These are phyloP conservation scores for Cladosporium colombiae DNA, from an alignment of 2,329 filamentous ascomycete genomes.

Conservation along the genomic window DNA sequence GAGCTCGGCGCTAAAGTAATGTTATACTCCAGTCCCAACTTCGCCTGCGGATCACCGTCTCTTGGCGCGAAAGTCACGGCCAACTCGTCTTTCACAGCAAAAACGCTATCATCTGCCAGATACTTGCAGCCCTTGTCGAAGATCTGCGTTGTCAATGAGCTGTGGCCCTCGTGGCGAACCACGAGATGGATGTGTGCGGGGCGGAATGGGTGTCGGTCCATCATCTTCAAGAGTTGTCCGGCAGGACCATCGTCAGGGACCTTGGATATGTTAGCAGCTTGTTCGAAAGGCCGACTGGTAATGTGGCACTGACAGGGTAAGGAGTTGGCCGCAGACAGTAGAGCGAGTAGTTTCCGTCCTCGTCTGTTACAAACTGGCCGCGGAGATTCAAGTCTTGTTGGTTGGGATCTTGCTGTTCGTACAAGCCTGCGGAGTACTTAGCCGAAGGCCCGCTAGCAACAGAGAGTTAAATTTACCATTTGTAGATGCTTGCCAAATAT, in stretches of 20 bases:
- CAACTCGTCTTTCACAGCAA: conserved; percentile 61
- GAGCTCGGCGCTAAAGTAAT: conserved; percentile 22
- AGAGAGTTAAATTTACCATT: conserved; percentile 47
- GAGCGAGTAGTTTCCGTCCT: conserved; percentile 60
- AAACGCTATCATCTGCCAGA: conserved; percentile 59
- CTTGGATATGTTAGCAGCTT: neutral
- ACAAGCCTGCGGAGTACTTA: conserved; percentile 39
- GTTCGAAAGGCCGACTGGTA: neutral
- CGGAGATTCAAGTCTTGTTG: conserved; percentile 74
- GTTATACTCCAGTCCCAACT: conserved; percentile 26
- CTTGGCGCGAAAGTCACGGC: conserved; percentile 59
- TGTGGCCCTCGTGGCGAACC: conserved; percentile 59
- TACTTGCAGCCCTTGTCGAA: conserved; percentile 68
- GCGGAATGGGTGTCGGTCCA: conserved; percentile 63
- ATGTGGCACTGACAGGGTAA: conserved; percentile 44
- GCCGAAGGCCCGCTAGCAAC: neutral
- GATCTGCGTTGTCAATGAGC: conserved; percentile 73
- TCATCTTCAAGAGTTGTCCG: conserved; percentile 57
- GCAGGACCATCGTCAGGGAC: conserved; percentile 58
- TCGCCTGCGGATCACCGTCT: conserved; percentile 47
- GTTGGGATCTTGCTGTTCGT: conserved; percentile 70
- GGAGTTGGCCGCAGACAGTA: conserved; percentile 47
- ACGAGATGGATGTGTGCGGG: conserved; percentile 64
- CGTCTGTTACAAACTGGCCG: conserved; percentile 69
- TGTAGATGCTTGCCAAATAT: conserved; percentile 78